Evolutionary conservation across 2,329 filamentous ascomycete species (phyloP), one percentile per base, ranked within the genome.

Genomic region (Talaromyces rugulosus): DNA sequence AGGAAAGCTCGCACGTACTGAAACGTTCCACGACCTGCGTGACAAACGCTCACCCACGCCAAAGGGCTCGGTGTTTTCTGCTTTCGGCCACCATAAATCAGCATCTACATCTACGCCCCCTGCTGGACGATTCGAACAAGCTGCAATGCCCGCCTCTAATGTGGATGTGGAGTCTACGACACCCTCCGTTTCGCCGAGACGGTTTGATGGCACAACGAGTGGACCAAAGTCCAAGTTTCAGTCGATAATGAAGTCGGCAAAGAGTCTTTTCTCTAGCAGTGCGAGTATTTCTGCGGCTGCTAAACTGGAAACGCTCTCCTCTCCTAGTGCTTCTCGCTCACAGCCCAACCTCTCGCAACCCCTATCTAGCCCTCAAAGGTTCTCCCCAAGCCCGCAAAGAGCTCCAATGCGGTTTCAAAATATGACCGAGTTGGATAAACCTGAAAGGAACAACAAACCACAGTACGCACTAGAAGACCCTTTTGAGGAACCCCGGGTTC

Each of bases 201-300:
- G 74, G 78, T 84, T 74, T 78, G 92, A 96, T 67, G 94, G 89
- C 62, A 92, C 92, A 5, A 77, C 97, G 63, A 96, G 93, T 75
- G 92, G 95, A 58, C 93, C 95, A 31, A 98, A 96, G 78, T 91
- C 90, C 71, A 96, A 92, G 73, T 82, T 98, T 55, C 96, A 94
- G 54, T 96, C 93, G 9, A 92, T 96, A 63, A 81, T 97, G 68
- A 93, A 92, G 76, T 90, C 89, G 60, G 95, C 93, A 4, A 94
- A 90, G 74, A 91, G 89, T 14, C 85, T 97, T 56, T 88, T 97
- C 65, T 91, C 89, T 18, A 96, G 90, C 67, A 94, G 84, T 64
- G 85, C 82, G 62, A 80, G 82, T 52, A 75, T 82, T 12, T 85
- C 84, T 64, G 84, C 84, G 53, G 82, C 85, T 52, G 83, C 83